These are phyloP conservation scores for Alternaria gansuensis DNA, from an alignment of 2,329 filamentous ascomycete genomes.

Conservation along the genomic window DNA sequence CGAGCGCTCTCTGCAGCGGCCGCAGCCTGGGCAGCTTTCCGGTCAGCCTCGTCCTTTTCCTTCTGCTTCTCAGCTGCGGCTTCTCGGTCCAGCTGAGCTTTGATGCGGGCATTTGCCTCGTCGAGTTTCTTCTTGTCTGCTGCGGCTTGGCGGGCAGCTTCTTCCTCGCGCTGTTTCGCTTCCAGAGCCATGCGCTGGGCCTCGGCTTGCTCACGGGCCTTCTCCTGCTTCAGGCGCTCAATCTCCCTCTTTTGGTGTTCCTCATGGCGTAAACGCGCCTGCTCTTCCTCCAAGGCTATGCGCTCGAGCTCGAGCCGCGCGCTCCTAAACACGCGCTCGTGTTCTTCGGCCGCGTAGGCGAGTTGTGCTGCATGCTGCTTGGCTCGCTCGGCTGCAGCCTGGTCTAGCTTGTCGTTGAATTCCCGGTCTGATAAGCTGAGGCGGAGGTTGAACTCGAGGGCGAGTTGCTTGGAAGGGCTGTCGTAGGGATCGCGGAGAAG, in stretches of 20 bases:
- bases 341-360: constrained; percentile 70
- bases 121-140: constrained; percentile 42
- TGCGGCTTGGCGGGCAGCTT: constrained; percentile 39
- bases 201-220: constrained; percentile 54
- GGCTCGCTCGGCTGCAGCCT: constrained; percentile 69
- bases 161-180: constrained; percentile 46
- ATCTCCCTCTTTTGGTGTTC: constrained; percentile 51
- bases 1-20: constrained; percentile 39
- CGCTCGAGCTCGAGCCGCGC: constrained; percentile 64
- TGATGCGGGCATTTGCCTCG: constrained; percentile 45
- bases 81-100: constrained; percentile 43
- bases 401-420: constrained; percentile 69
- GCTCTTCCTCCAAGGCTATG: constrained; percentile 57
- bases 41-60: constrained; percentile 44
- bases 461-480: constrained; percentile 48
- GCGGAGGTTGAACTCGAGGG: constrained; percentile 56
- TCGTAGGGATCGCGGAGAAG: constrained; percentile 39
- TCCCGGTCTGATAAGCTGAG: constrained; percentile 54
- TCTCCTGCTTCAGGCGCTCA: constrained; percentile 56
- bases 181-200: constrained; percentile 48
- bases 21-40: constrained; percentile 41
- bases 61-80: constrained; percentile 41
- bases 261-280: constrained; percentile 44
- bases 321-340: constrained; percentile 68
- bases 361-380: constrained; percentile 72